These are phyloP conservation scores for Oryza rufipogon DNA, from an alignment of 176 grass and related monocot species.

Conservation along the genomic window DNA sequence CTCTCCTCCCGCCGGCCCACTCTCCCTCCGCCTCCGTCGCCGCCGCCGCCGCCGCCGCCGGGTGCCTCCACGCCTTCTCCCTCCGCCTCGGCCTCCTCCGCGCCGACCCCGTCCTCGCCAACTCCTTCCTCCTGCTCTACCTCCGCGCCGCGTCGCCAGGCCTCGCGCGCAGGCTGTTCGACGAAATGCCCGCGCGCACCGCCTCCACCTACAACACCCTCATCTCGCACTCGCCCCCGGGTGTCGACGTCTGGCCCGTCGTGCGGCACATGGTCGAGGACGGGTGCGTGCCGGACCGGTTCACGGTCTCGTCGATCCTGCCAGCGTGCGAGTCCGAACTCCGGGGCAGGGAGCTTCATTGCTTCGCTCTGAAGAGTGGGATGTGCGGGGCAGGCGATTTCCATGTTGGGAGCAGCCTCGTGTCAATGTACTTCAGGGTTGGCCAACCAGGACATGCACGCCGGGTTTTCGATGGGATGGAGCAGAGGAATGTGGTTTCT, in stretches of 20 bases:
- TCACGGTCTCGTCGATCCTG: constrained; percentile 58
- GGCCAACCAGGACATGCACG: constrained; percentile 32
- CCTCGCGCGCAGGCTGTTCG: constrained; percentile 57
- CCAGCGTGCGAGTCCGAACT: neutral
- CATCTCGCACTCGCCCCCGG: constrained; percentile 31
- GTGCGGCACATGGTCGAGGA: constrained; percentile 53
- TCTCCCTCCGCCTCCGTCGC: neutral
- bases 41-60: neutral
- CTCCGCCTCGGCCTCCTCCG: constrained; percentile 44
- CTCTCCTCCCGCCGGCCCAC: constrained; percentile 11
- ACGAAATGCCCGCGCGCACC: constrained; percentile 68
- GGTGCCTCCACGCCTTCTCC: constrained; percentile 38
- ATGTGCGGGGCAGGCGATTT: constrained; percentile 47
- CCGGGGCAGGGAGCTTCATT: constrained; percentile 63
- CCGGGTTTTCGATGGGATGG: constrained; percentile 42
- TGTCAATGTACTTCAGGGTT: constrained; percentile 68
- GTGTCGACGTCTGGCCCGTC: constrained; percentile 24
- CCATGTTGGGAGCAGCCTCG: constrained; percentile 59
- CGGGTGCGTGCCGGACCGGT: constrained; percentile 44
- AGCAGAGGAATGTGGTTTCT: constrained; percentile 49
- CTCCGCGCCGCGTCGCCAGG: neutral
- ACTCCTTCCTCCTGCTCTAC: constrained; percentile 54
- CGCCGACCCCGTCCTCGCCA: constrained; percentile 41
- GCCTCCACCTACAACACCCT: constrained; percentile 66
- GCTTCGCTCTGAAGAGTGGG: constrained; percentile 43